Percentiles rank a stretch among this genome's conserved stretches.
Evolutionary conservation across 352 stramenopile species (phyloP).

Genomic region (Phytophthora pistaciae): DNA sequence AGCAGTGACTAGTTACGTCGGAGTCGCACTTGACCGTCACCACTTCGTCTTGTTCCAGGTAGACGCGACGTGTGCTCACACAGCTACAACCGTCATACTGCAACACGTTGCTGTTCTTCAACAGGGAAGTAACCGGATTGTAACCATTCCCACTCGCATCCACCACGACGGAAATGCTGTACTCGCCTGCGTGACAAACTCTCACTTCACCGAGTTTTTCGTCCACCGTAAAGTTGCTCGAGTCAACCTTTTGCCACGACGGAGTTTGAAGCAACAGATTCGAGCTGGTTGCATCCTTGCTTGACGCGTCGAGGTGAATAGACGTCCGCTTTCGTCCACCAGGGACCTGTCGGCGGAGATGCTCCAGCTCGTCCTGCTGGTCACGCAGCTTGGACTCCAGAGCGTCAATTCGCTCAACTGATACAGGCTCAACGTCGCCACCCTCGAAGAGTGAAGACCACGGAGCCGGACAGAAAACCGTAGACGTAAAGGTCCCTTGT

Average conservation of each 20-base stretch:
- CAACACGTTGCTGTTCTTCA: not conserved
- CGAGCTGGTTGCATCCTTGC: not conserved
- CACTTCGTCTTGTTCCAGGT: not conserved
- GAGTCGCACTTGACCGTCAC: not conserved
- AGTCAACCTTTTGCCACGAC: not conserved
- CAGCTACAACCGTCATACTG: not conserved
- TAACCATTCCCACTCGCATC: not conserved
- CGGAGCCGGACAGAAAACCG: conserved; percentile 13
- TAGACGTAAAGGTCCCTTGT: conserved; percentile 2
- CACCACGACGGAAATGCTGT: not conserved
- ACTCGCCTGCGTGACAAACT: not conserved
- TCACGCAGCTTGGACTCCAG: conserved; percentile 26
- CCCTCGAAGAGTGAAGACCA: conserved; percentile 5
- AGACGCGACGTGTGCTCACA: not conserved
- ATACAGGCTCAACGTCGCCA: conserved; percentile 15
- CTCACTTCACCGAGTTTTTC: not conserved
- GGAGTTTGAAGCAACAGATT: not conserved
- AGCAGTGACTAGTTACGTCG: no score
- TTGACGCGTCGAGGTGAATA: not conserved
- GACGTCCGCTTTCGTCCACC: not conserved
- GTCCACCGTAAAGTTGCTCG: not conserved
- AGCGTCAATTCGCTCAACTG: conserved; percentile 26
- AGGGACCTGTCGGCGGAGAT: not conserved
- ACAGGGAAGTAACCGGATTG: not conserved
- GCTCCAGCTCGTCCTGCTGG: conserved; percentile 5